Conservation (phyloP, 208 protist genomes). For the Phytomonas sp. region DNA sequence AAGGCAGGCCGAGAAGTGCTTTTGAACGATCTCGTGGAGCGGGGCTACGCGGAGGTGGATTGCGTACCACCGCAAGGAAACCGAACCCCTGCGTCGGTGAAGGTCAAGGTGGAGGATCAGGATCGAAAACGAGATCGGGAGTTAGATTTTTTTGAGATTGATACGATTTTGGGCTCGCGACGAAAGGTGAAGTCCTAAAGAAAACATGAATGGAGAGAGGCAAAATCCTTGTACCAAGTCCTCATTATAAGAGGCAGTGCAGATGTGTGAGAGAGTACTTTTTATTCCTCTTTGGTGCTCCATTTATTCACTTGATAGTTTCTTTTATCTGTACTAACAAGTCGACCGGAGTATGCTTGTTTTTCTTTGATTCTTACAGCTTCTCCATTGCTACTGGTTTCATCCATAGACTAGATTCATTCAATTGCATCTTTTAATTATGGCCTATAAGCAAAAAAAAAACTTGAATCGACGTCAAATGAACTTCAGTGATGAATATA, state of each 20-base stretch:
- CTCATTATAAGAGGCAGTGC: too few relatives aligned
- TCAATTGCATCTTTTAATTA: too few relatives aligned
- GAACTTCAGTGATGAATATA: too few relatives aligned
- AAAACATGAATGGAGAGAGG: too few relatives aligned
- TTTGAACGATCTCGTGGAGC: conserved; percentile 10
- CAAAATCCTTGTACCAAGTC: too few relatives aligned
- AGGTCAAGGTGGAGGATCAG: conserved; percentile 13
- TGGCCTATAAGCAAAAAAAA: too few relatives aligned
- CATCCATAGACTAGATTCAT: too few relatives aligned
- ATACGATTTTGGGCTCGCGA: conserved; percentile 32
- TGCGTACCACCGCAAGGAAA: conserved; percentile 15
- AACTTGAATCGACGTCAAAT: too few relatives aligned
- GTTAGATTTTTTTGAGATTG: conserved; percentile 45
- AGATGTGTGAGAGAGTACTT: too few relatives aligned
- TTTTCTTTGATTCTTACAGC: not conserved
- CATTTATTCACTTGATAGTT: too few relatives aligned
- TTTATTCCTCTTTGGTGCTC: too few relatives aligned
- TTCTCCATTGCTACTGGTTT: not conserved
- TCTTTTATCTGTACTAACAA: not conserved
- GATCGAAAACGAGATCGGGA: conserved; percentile 44
- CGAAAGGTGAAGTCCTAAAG: conserved; percentile 15
- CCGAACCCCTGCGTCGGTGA: not conserved
- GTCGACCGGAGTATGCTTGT: not conserved
- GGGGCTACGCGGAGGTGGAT: conserved; percentile 16
- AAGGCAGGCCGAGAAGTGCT: too few relatives aligned